Conservation (phyloP, 768 basidiomycete species). For the Sporobolomyces pararoseus region DNA sequence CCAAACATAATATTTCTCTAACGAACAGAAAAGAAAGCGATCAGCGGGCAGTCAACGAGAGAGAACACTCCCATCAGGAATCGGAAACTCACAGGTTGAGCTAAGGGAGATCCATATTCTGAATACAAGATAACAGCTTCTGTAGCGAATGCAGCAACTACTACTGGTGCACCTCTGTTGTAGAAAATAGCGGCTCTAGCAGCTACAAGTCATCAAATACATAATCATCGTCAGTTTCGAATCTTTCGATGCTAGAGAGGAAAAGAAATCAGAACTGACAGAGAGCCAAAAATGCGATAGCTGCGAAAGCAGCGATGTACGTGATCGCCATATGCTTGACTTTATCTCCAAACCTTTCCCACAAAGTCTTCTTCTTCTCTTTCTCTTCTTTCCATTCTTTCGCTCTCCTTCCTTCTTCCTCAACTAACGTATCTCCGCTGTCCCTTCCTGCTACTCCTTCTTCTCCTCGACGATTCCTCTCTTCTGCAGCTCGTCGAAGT, state of each 20-base stretch:
- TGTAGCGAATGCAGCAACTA: constrained; percentile 27
- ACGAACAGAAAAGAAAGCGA: background rate
- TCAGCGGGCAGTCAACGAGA: background rate
- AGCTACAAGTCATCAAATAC: background rate
- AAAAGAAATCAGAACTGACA: background rate
- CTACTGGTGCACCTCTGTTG: constrained; percentile 6
- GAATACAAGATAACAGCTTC: constrained; percentile 35
- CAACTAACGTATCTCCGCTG: background rate
- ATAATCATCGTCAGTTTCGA: background rate
- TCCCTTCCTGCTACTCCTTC: background rate
- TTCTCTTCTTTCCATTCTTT: background rate
- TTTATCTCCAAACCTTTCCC: constrained; percentile 7
- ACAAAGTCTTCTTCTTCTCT: background rate
- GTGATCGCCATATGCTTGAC: constrained; percentile 18
- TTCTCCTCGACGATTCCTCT: background rate
- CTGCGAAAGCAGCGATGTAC: constrained; percentile 20
- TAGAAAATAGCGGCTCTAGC: constrained; percentile 7
- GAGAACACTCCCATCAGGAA: background rate
- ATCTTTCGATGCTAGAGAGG: background rate
- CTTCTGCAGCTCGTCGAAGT: background rate
- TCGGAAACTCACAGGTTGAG: constrained; percentile 13
- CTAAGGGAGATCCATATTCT: constrained; percentile 13
- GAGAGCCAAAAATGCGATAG: constrained; percentile 4
- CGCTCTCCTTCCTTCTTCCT: background rate
- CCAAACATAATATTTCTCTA: constrained; percentile 20